These are phyloP conservation scores for Plicaturopsis crispa DNA, from an alignment of 768 basidiomycete species.

Conservation along the genomic window DNA sequence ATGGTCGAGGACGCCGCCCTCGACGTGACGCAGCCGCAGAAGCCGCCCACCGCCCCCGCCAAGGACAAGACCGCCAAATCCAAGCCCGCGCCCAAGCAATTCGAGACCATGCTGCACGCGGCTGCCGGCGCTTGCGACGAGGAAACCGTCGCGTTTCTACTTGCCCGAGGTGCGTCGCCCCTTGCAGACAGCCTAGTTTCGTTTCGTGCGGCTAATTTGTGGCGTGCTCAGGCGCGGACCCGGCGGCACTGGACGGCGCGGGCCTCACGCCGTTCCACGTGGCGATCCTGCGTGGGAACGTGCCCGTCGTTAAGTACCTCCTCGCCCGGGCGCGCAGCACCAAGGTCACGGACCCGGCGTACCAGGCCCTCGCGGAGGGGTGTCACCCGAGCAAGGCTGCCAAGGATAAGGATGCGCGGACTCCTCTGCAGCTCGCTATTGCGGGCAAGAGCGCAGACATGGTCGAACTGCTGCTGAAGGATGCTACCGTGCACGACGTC, in stretches of 20 bases:
- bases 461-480: conserved; percentile 25
- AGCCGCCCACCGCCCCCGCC: conserved; percentile 13
- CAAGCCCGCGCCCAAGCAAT: neutral
- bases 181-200: too few species aligned
- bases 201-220: too few species aligned
- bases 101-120: conserved; percentile 27
- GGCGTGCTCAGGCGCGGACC: conserved; percentile 29
- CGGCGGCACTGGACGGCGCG: conserved; percentile 21
- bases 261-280: conserved; percentile 27
- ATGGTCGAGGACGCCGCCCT: conserved; percentile 9
- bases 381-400: conserved; percentile 29
- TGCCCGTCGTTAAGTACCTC: conserved; percentile 23
- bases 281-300: conserved; percentile 25
- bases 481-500: conserved; percentile 32
- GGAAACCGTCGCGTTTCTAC: conserved; percentile 21
- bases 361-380: conserved; percentile 13
- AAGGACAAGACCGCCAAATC: conserved; percentile 12
- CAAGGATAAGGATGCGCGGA: conserved; percentile 24
- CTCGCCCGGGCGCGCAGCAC: too few species aligned
- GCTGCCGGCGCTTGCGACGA: conserved; percentile 26
- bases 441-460: conserved; percentile 19
- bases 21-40: conserved; percentile 25
- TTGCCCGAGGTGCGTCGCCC: conserved; percentile 29
- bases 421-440: conserved; percentile 29
- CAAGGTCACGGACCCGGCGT: too few species aligned